Evolutionary conservation across 169 alveolate genomes (phyloP), one percentile per base, ranked within the genome.

Genomic region (Plasmodium sp.): DNA sequence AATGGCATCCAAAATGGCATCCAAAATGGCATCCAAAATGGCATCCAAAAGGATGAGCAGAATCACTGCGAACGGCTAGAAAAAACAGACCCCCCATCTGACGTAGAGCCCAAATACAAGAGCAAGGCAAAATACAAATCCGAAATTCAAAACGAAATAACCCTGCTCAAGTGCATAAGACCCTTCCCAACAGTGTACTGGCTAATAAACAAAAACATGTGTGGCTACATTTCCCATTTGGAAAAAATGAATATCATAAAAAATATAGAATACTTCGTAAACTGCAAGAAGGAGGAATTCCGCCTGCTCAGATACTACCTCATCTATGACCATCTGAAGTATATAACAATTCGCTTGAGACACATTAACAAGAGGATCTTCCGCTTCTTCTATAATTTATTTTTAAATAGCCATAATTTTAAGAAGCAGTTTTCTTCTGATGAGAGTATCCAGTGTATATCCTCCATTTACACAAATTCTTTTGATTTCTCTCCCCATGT

Each of bases 161-260:
- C 48, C 16, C 92, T 91, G 48, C 81, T 95, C 41, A 84, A 54
- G 48, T 45, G 82, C 41, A 82, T 96, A 39, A 92, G 93, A 48
- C 98, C 98, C 22, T 96, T 96, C 91, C 98, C 98, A 16, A 96
- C 98, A 16, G 92, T 84, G 31, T 96, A 94, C 33, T 96, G 97
- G 97, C 51, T 96, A 56, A 93, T 90, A 16, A 96, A 95, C 58
- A 94, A 92, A 36, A 83, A 92, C 16, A 84, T 95, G 33, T 91
- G 95, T 43, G 90, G 93, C 7, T 93, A 92, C 54, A 96, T 96
- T n/a, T 95, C 97, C 18, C 90, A 92, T n/a, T 71, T 96, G n/a
- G 98, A 96, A 83, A 96, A 96, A 36, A 39, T 81, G n/a, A 97
- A 97, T 12, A 86, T 91, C 6, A 96, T 96, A 48, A 95, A 91